phyloP scores from a whole-genome alignment of 305 asterid species.

The Fraxinus greggii region DNA sequence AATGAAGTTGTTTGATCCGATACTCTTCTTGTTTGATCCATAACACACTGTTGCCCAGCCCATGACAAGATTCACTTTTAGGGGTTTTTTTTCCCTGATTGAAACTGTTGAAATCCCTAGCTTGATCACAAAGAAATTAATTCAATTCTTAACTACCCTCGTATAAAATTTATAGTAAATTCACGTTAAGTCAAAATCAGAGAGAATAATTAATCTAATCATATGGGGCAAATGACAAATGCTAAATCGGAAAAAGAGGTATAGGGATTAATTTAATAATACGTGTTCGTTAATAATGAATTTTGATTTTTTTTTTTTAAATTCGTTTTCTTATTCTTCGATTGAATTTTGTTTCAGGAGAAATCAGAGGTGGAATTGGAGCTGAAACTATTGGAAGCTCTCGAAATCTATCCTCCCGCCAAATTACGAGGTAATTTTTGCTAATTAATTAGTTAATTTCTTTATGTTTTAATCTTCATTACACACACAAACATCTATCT shows the following conservation, averaged over 20 bases:
- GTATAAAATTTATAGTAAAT: neutral
- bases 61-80: neutral
- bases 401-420: conserved; percentile 89
- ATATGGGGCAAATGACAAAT: conserved; percentile 54
- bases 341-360: conserved; percentile 44
- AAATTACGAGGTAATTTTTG: conserved; percentile 60
- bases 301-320: neutral
- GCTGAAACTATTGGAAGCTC: conserved; percentile 75
- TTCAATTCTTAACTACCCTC: neutral
- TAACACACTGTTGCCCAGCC: neutral
- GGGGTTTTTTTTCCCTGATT: conserved; percentile 2
- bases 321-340: neutral
- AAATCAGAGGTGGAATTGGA: conserved; percentile 88
- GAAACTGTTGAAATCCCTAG: conserved; percentile 31
- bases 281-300: neutral
- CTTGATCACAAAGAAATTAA: neutral
- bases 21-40: neutral
- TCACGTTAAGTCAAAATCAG: neutral
- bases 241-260: conserved; percentile 44
- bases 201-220: neutral
- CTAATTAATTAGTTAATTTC: neutral
- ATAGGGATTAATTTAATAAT: conserved; percentile 20
- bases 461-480: neutral
- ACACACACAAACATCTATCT: neutral
- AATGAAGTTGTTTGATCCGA: neutral